Conservation (phyloP, 768 basidiomycete species). For the Macrolepiota dolichaula region DNA sequence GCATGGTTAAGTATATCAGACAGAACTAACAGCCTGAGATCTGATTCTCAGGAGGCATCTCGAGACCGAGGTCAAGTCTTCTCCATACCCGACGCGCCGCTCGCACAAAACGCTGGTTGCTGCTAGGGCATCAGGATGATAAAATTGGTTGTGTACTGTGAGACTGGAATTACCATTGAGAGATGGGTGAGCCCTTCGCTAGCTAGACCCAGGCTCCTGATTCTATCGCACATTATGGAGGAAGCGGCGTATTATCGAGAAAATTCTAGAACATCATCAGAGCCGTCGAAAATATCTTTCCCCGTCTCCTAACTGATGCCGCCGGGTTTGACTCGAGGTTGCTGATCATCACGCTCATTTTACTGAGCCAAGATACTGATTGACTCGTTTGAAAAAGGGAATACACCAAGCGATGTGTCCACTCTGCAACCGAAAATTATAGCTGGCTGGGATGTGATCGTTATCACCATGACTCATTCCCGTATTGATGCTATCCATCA, state of each 20-base stretch:
- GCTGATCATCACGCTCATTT: not conserved
- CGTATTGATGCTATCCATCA: not conserved
- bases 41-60: not conserved
- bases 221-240: not conserved
- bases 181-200: not conserved
- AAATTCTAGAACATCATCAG: conserved; percentile 9
- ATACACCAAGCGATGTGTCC: not conserved
- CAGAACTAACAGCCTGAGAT: not conserved
- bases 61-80: not conserved
- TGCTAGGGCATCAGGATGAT: not conserved
- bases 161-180: not conserved
- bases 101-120: too few species aligned
- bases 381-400: too few species aligned
- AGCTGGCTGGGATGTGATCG: not conserved
- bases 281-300: conserved; percentile 11
- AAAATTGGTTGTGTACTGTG: not conserved
- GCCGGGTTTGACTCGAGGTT: not conserved
- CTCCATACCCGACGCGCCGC: not conserved
- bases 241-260: conserved; percentile 4
- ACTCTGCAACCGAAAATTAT: not conserved
- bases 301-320: conserved; percentile 4
- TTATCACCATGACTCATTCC: not conserved
- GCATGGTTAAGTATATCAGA: not conserved
- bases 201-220: too few species aligned
- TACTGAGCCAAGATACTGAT: not conserved